Conservation (phyloP, 2,329 filamentous ascomycete genomes). For the Exutisphaerella laricina region DNA sequence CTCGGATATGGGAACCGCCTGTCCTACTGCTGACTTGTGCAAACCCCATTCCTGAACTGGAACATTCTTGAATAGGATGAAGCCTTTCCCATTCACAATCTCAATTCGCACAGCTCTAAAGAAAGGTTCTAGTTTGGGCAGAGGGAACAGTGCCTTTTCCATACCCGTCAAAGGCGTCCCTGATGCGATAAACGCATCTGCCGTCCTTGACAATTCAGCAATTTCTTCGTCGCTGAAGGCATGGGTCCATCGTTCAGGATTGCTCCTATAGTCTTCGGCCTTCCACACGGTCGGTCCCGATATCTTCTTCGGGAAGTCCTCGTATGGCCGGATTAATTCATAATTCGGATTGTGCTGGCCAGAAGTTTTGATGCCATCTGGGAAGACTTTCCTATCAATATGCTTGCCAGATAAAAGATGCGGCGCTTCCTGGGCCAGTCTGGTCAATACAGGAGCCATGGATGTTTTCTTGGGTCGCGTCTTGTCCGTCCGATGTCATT, state of each 20-base stretch:
- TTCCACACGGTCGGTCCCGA: slow-evolving; percentile 68
- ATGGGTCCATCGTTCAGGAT: slow-evolving; percentile 68
- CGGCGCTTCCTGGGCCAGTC: slow-evolving; percentile 8
- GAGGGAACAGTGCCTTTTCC: slow-evolving; percentile 55
- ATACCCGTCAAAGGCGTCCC: slow-evolving; percentile 67
- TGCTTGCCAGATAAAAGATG: slow-evolving; percentile 27
- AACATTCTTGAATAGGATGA: slow-evolving; percentile 82
- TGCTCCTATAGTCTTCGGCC: slow-evolving; percentile 56
- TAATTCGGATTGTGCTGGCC: slow-evolving; percentile 69
- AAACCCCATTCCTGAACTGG: slow-evolving; percentile 70
- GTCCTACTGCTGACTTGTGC: slow-evolving; percentile 64
- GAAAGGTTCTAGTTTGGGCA: slow-evolving; percentile 53
- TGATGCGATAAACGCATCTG: slow-evolving; percentile 62
- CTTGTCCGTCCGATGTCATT: background rate
- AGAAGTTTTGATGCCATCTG: slow-evolving; percentile 61
- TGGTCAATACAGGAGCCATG: slow-evolving; percentile 20
- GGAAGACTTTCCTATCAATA: slow-evolving; percentile 49
- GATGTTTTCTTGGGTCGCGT: background rate
- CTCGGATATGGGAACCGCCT: background rate
- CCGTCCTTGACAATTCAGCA: slow-evolving; percentile 59
- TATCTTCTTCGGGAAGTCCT: slow-evolving; percentile 65
- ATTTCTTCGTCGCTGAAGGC: slow-evolving; percentile 61
- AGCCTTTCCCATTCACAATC: slow-evolving; percentile 75
- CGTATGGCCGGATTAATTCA: slow-evolving; percentile 58
- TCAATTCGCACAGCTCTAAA: slow-evolving; percentile 57